A percentile compares a stretch with the other conserved stretches of the same genome.
Conservation (phyloP, 2,329 filamentous ascomycete genomes). For the Monascus ruber region DNA sequence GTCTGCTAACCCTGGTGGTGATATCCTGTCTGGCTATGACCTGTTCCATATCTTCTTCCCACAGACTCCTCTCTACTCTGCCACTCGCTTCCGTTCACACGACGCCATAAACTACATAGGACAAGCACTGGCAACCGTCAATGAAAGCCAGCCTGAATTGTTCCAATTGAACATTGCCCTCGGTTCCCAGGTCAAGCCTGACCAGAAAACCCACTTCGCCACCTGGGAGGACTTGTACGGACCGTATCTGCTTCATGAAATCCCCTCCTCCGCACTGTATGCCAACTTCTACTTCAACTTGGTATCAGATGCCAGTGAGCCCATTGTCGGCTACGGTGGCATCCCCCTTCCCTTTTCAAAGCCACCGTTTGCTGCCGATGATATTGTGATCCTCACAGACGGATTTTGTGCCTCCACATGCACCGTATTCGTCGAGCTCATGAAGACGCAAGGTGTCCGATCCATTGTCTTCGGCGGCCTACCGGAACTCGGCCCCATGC, state of each 20-base stretch:
- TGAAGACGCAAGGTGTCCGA: slow-evolving; percentile 44
- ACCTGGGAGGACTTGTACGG: slow-evolving; percentile 36
- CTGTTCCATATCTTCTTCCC: slow-evolving; percentile 47
- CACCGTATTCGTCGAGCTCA: slow-evolving; percentile 45
- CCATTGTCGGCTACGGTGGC: slow-evolving; percentile 16
- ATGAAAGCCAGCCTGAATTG: slow-evolving; percentile 2
- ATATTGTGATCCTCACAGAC: slow-evolving; percentile 37
- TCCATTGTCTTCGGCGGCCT: slow-evolving; percentile 51
- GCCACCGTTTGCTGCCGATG: slow-evolving; percentile 18
- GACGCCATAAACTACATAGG: slow-evolving; percentile 27
- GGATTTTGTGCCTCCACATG: slow-evolving; percentile 52
- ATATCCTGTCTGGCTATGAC: slow-evolving; percentile 36
- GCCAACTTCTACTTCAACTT: slow-evolving; percentile 17
- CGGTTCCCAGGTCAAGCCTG: slow-evolving; percentile 7
- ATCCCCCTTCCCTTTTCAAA: slow-evolving; percentile 8
- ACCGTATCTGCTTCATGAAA: slow-evolving; percentile 14
- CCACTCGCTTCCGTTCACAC: slow-evolving; percentile 37
- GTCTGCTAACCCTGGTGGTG: slow-evolving; percentile 49
- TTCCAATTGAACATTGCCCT: background rate
- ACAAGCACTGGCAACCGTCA: slow-evolving; percentile 10
- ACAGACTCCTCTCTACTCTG: slow-evolving; percentile 31
- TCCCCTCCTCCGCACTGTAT: slow-evolving; percentile 12
- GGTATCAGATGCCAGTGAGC: slow-evolving; percentile 8
- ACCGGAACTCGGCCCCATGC: slow-evolving; percentile 44
- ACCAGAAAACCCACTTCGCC: slow-evolving; percentile 23